Evolutionary conservation across 2,329 filamentous ascomycete genomes (phyloP).

Genomic region (Blastomyces gilchristii): DNA sequence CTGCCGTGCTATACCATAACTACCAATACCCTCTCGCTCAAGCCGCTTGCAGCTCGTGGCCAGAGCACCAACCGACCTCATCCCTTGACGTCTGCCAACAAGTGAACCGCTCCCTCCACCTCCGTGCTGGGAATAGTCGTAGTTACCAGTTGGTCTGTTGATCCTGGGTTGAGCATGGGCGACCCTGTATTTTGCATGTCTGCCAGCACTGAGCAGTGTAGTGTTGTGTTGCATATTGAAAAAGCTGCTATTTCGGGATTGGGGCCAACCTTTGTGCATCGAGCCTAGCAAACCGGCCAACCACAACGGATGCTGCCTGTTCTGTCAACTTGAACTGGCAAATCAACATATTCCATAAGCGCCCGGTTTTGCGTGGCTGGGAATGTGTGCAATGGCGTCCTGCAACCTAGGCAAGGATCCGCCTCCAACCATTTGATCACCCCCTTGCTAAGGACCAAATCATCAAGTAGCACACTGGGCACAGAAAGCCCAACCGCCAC

Average conservation of each 20-base stretch:
- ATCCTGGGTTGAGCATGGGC: background rate
- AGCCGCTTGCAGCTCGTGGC: no score
- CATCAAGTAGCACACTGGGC: background rate
- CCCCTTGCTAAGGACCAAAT: background rate
- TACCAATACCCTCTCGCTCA: no score
- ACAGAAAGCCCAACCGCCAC: background rate
- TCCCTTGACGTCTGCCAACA: background rate
- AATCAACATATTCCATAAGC: slow-evolving; percentile 1
- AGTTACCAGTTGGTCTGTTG: no score
- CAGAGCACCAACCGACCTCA: background rate
- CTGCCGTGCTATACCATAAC: no score
- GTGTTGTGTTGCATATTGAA: background rate
- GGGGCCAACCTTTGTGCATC: background rate
- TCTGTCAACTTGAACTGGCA: background rate
- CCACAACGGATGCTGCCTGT: background rate
- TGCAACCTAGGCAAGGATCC: background rate
- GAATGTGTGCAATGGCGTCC: background rate
- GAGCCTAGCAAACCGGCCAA: background rate
- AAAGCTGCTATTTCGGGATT: background rate
- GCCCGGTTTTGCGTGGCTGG: slow-evolving; percentile 3
- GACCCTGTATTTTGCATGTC: background rate
- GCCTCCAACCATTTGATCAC: background rate
- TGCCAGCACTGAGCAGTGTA: background rate
- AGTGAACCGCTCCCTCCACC: background rate
- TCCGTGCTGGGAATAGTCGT: background rate